Evolutionary conservation across 2,329 filamentous ascomycete species (phyloP), one percentile per base, ranked within the genome.

Genomic region (Cephalotrichum gorgonifer): DNA sequence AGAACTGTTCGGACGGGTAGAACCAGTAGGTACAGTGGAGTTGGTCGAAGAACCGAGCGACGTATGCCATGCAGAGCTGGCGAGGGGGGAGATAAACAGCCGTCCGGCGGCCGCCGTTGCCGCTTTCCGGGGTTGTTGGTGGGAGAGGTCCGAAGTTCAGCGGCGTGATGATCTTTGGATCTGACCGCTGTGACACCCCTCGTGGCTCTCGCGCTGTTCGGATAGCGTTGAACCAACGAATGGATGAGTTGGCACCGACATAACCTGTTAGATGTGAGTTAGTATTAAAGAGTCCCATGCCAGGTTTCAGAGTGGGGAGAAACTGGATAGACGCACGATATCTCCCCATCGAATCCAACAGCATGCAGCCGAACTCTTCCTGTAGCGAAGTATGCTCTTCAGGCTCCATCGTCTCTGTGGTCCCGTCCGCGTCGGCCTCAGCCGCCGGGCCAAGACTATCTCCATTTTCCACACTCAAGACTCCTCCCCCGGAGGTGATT

Each of bases 331-430:
- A 47, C 44, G 23, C 6, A 47, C 44, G 44, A n/a, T 47, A 47
- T 39, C 39, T 47, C 35, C 44, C 44, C 44, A 47, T 47, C 22
- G 44, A 47, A 22, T 47, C 44, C 30, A 47, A 39, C 44, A 47
- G 33, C 44, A 47, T 17, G 31, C 44, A 47, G 4, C 44, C 44
- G n/a, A 26, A 23, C 26, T 47, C 44, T 23, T 47, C 44, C 31
- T 47, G 44, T 12, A 47, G 23, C 7, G 26, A 31, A 12, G 44
- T 31, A 22, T 47, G 44, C 44, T 47, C 44, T 17, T 47, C 44
- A 14, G 44, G 11, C 33, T 47, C 44, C 44, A 47, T 39, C 8
- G 44, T 47, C 30, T 47, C 44, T 11, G 25, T 30, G 4, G 9
- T 27, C 31, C 22, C 31, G 23, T 47, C 44, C 7, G 30, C 6